These are phyloP conservation scores for Arctium lappa DNA, from an alignment of 129 eudicot species.

Conservation along the genomic window DNA sequence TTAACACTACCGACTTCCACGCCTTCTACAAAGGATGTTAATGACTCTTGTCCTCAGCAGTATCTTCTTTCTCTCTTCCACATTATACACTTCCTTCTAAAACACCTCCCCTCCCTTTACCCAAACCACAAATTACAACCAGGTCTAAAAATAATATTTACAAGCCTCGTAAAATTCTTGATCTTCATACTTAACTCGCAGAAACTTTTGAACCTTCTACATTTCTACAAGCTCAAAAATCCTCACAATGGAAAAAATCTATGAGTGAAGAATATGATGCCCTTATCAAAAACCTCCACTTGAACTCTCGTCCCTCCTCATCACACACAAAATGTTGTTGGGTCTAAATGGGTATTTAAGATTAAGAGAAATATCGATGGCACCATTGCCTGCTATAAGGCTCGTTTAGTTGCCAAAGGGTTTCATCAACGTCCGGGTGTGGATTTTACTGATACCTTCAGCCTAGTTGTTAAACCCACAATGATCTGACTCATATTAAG, in stretches of 20 bases:
- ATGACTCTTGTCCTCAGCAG: neutral
- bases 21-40: neutral
- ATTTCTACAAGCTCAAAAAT: neutral
- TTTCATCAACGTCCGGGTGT: neutral
- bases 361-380: neutral
- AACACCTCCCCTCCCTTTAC: neutral
- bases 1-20: neutral
- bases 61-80: neutral
- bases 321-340: neutral
- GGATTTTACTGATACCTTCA: neutral
- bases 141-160: neutral
- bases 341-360: neutral
- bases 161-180: neutral
- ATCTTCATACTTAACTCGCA: neutral
- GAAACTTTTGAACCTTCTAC: neutral
- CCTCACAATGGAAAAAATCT: neutral
- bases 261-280: neutral
- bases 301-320: neutral
- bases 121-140: neutral
- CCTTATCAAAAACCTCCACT: neutral
- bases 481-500: neutral
- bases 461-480: neutral
- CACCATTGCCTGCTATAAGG: neutral
- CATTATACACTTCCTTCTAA: neutral
- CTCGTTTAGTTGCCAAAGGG: neutral